Base-by-base conservation (phyloP, 2,329 filamentous ascomycete genomes). In the Aspergillus arachidicola region DNA sequence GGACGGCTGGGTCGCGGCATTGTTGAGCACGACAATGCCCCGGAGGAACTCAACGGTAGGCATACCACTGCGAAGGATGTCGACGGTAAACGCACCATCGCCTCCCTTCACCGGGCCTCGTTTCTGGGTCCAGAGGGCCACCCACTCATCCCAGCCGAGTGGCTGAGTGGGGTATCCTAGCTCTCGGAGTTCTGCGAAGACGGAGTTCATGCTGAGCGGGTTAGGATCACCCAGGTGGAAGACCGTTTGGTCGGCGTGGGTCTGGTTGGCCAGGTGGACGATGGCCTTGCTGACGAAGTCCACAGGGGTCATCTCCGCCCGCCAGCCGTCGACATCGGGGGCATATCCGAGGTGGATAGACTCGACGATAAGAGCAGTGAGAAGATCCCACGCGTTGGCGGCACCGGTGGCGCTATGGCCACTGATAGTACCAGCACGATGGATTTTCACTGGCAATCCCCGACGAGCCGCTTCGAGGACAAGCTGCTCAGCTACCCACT, bases 241-340 rank as follows among this genome's bases (percentile, higher is more conserved):
- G 9, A 93, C 79, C 0, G 83, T 83, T 70, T 91, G 89, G 11
- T 87, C 82, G 1, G 83, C 82, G 41, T 88, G 82, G 0, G 80
- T 84, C 63, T 92, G 84, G 68, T 89, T 87, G 46, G 89, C 85
- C 23, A 94, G 84, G 21, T 90, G 87, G 28, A 91, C 81, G 67
- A 94, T 91, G 4, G 90, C 87, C 66, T 87, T 88, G 78, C 88
- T 91, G 63, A 93, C 90, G 71, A 92, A 93, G 76, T 94, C 91
- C 16, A 93, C 91, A 0, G 91, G 91, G 0, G 91, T 93, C 91
- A 94, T 94, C 78, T 94, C 91, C 1, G 90, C 86, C 57, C 89
- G 86, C 91, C 91, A 94, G 48, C 88, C 88, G 57, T 89, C 84
- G 4, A 93, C 87, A 59, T 91, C 84, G 0, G 91, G 91, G 1